These are phyloP conservation scores for Leccinum ochraceum DNA, from an alignment of 768 basidiomycete genomes.

Conservation along the genomic window DNA sequence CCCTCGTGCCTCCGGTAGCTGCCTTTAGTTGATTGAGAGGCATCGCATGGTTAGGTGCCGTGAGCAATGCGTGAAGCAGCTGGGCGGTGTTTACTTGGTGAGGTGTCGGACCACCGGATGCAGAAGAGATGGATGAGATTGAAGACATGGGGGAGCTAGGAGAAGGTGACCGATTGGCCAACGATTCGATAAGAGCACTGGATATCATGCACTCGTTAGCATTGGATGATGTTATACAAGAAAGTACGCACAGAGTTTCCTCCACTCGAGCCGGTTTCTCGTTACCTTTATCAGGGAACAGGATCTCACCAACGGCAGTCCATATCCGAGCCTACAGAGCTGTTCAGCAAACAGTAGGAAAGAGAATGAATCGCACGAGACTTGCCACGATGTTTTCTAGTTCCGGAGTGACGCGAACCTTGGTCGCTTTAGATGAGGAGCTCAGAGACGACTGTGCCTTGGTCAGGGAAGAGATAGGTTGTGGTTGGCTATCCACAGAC, in stretches of 20 bases:
- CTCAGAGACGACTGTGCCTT: constrained; percentile 11
- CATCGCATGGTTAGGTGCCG: constrained; percentile 54
- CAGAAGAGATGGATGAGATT: constrained; percentile 46
- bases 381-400: constrained; percentile 66
- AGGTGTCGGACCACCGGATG: constrained; percentile 47
- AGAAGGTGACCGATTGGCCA: constrained; percentile 52
- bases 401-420: constrained; percentile 57
- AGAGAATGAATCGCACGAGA: constrained; percentile 6
- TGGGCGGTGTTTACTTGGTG: constrained; percentile 75
- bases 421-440: constrained; percentile 30
- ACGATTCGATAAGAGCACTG: constrained; percentile 58
- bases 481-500: constrained; percentile 8
- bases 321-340: constrained; percentile 63
- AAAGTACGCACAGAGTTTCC: constrained; percentile 57
- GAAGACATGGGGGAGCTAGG: constrained; percentile 60
- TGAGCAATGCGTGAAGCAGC: constrained; percentile 60
- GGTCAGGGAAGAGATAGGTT: constrained; percentile 3
- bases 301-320: constrained; percentile 61
- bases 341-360: neutral
- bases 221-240: neutral
- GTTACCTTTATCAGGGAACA: constrained; percentile 53
- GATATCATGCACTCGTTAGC: constrained; percentile 4
- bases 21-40: constrained; percentile 65
- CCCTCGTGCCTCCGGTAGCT: constrained; percentile 56
- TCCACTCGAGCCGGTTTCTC: constrained; percentile 52